These are phyloP conservation scores for Talaromyces marneffei DNA, from an alignment of 2,329 filamentous ascomycete genomes.

Conservation along the genomic window DNA sequence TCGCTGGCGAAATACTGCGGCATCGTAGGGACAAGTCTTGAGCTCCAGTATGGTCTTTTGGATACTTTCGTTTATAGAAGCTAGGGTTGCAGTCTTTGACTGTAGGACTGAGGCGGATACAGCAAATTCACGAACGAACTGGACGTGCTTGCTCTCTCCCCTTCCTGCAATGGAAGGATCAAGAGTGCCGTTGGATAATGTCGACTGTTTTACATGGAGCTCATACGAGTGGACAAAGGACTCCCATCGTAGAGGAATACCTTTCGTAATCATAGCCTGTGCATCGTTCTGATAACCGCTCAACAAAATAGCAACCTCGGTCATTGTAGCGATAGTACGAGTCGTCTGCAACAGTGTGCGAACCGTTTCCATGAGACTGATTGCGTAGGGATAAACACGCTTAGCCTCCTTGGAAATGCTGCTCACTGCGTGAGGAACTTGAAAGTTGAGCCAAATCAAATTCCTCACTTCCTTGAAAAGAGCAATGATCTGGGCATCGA, in stretches of 20 bases:
- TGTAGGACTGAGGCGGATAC: constrained; percentile 81
- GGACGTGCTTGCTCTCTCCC: constrained; percentile 85
- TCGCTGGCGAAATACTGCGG: constrained; percentile 69
- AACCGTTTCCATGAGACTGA: constrained; percentile 98
- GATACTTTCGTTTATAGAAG: constrained; percentile 70
- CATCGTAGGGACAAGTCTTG: constrained; percentile 75
- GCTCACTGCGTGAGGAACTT: constrained; percentile 87
- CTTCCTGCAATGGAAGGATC: constrained; percentile 53
- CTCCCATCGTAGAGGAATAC: constrained; percentile 89
- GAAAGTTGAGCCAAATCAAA: constrained; percentile 87
- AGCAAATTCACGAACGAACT: constrained; percentile 93
- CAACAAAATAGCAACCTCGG: constrained; percentile 77
- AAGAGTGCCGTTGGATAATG: constrained; percentile 54
- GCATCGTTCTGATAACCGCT: constrained; percentile 90
- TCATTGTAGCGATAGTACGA: constrained; percentile 76
- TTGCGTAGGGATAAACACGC: constrained; percentile 93
- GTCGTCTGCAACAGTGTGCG: constrained; percentile 84
- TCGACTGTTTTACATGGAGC: constrained; percentile 66
- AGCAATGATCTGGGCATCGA: constrained; percentile 93
- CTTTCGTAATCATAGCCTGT: constrained; percentile 74
- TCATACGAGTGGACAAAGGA: constrained; percentile 97
- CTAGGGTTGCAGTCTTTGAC: constrained; percentile 73
- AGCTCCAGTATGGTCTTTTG: constrained; percentile 80
- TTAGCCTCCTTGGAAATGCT: constrained; percentile 99
- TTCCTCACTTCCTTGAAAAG: constrained; percentile 98